Percentiles rank a stretch among this genome's conserved stretches.
Evolutionary conservation across 129 eudicot species (phyloP).

Genomic region (Flaveria robusta): DNA sequence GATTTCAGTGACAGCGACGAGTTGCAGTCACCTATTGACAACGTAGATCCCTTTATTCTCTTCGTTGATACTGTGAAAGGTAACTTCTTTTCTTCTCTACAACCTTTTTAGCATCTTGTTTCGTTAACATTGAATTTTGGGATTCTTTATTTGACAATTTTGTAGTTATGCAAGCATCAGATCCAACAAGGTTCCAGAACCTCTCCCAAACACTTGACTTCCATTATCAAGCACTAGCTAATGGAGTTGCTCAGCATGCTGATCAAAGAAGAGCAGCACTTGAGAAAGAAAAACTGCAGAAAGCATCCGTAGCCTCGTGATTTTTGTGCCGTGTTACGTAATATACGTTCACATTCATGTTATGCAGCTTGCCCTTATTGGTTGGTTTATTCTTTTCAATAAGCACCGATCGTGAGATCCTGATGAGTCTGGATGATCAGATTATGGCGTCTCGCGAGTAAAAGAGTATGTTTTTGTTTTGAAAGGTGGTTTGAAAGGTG

Average conservation of each 20-base stretch:
- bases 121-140: not conserved
- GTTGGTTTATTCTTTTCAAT: conserved; percentile 27
- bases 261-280: conserved; percentile 72
- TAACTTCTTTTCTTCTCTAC: conserved; percentile 20
- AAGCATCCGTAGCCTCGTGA: conserved; percentile 57
- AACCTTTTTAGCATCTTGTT: not conserved
- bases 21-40: conserved; percentile 92
- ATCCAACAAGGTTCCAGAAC: conserved; percentile 75
- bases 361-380: conserved; percentile 22
- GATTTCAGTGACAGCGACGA: conserved; percentile 90
- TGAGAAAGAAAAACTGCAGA: conserved; percentile 78
- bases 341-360: not conserved
- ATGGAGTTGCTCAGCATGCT: conserved; percentile 92
- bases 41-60: conserved; percentile 85
- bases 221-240: conserved; percentile 82
- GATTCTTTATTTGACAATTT: not conserved
- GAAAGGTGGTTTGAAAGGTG: conserved; percentile 37
- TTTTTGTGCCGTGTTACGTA: not conserved
- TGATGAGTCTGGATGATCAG: conserved; percentile 32
- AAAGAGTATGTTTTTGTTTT: conserved; percentile 30
- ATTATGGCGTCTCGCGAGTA: conserved; percentile 17
- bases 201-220: conserved; percentile 79
- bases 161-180: conserved; percentile 77
- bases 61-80: conserved; percentile 86
- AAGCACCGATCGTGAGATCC: conserved; percentile 20